phyloP scores from a whole-genome alignment of 148 eudicot species.

The Oxyria digyna region DNA sequence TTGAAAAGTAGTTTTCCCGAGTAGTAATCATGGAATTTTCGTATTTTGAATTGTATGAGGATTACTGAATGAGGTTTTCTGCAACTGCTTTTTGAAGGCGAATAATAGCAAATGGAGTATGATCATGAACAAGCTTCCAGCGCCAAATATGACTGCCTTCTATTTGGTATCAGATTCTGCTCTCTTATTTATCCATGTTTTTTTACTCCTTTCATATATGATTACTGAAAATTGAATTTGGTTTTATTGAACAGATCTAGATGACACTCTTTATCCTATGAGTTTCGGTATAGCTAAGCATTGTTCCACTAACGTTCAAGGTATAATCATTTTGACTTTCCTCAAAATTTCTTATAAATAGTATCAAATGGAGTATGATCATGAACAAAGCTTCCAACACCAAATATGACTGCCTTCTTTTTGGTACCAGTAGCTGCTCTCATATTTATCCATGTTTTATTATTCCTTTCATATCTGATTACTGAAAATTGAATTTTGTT shows the following conservation, averaged over 20 bases:
- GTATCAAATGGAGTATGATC: constrained; percentile 45
- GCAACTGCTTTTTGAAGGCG: background rate
- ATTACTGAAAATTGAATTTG: background rate
- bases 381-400: constrained; percentile 25
- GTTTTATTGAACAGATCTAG: constrained; percentile 50
- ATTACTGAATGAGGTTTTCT: background rate
- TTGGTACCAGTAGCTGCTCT: constrained; percentile 30
- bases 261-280: constrained; percentile 87
- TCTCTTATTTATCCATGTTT: background rate
- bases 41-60: background rate
- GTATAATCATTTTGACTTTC: constrained; percentile 18
- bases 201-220: background rate
- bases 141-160: constrained; percentile 65
- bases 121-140: constrained; percentile 25
- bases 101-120: constrained; percentile 38
- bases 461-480: background rate
- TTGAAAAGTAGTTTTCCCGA: background rate
- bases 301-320: constrained; percentile 57
- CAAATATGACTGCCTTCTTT: constrained; percentile 74
- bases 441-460: background rate
- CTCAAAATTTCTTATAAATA: too few species aligned
- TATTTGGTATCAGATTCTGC: constrained; percentile 41
- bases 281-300: constrained; percentile 61
- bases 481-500: background rate
- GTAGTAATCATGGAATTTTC: background rate